These are phyloP conservation scores for Bipolaris victoriae DNA, from an alignment of 2,329 filamentous ascomycete genomes.

Conservation along the genomic window DNA sequence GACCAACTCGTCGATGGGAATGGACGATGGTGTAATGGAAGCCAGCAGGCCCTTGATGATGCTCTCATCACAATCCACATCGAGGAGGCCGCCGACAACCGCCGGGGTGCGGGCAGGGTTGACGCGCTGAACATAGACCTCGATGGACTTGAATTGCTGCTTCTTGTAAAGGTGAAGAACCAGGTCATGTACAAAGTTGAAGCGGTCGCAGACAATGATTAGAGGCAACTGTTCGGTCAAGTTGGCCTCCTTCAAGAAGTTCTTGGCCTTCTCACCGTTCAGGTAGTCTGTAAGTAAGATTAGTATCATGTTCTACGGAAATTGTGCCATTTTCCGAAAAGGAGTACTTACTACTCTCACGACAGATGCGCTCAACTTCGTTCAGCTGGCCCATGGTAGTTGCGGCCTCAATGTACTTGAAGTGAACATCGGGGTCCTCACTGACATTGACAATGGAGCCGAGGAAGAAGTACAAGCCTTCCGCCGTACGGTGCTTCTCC, in stretches of 20 bases:
- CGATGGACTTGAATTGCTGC: conserved; percentile 98
- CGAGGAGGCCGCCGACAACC: conserved; percentile 89
- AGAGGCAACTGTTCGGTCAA: conserved; percentile 91
- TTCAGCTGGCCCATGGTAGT: conserved; percentile 92
- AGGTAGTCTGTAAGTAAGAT: conserved; percentile 61
- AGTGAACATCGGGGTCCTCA: conserved; percentile 93
- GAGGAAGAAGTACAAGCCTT: conserved; percentile 97
- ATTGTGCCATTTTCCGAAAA: background rate
- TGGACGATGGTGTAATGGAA: conserved; percentile 81
- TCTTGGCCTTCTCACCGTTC: conserved; percentile 96
- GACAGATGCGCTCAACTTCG: conserved; percentile 96
- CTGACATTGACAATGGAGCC: conserved; percentile 97
- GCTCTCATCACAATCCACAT: conserved; percentile 95
- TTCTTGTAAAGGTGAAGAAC: conserved; percentile 98
- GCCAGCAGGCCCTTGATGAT: conserved; percentile 92
- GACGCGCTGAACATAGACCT: conserved; percentile 96
- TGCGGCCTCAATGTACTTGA: conserved; percentile 99
- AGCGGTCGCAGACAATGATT: conserved; percentile 99
- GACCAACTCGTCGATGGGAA: conserved; percentile 94
- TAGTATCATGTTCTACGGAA: background rate
- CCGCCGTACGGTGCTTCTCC: conserved; percentile 96
- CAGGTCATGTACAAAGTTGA: conserved; percentile 97
- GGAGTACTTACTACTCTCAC: conserved; percentile 70
- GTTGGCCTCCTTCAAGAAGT: conserved; percentile 96
- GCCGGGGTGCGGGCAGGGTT: conserved; percentile 90